These are phyloP conservation scores for Colletotrichum destructivum DNA, from an alignment of 2,329 filamentous ascomycete species.

Conservation along the genomic window DNA sequence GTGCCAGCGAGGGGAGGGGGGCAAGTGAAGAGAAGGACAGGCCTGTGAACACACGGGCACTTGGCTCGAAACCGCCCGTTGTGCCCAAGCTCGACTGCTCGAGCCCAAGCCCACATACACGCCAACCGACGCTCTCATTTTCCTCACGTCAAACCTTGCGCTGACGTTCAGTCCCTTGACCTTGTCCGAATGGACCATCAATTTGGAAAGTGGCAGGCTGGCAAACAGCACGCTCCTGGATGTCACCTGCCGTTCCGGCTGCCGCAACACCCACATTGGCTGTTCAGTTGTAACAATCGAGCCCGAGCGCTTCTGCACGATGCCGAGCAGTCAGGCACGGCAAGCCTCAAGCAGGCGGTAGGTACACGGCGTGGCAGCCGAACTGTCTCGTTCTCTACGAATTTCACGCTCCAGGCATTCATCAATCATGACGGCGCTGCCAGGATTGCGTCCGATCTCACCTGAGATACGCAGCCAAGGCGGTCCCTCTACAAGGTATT, in stretches of 20 bases:
- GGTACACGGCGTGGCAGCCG: slow-evolving; percentile 4
- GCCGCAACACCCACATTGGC: slow-evolving; percentile 29
- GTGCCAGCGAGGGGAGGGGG: neutral
- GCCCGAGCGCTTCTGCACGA: slow-evolving; percentile 29
- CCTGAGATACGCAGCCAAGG: no score
- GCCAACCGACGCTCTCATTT: slow-evolving; percentile 23
- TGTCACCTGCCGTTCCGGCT: slow-evolving; percentile 37
- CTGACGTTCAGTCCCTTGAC: slow-evolving; percentile 36
- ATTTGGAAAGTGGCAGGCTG: slow-evolving; percentile 37
- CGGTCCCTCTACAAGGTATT: no score
- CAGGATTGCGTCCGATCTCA: slow-evolving; percentile 8
- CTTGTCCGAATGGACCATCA: slow-evolving; percentile 38
- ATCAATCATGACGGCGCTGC: neutral
- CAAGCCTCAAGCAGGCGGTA: neutral
- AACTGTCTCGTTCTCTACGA: neutral
- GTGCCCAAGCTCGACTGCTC: slow-evolving; percentile 26
- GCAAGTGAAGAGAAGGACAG: slow-evolving; percentile 9
- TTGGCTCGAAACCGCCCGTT: slow-evolving; percentile 28
- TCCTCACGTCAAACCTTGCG: slow-evolving; percentile 28
- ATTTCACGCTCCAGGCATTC: neutral
- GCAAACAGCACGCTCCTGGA: slow-evolving; percentile 32
- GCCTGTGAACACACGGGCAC: slow-evolving; percentile 27
- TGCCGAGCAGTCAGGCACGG: slow-evolving; percentile 8
- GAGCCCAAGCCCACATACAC: slow-evolving; percentile 30
- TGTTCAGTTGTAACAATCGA: slow-evolving; percentile 22